Conservation (phyloP, 768 basidiomycete genomes). For the Boletus coccyginus region DNA sequence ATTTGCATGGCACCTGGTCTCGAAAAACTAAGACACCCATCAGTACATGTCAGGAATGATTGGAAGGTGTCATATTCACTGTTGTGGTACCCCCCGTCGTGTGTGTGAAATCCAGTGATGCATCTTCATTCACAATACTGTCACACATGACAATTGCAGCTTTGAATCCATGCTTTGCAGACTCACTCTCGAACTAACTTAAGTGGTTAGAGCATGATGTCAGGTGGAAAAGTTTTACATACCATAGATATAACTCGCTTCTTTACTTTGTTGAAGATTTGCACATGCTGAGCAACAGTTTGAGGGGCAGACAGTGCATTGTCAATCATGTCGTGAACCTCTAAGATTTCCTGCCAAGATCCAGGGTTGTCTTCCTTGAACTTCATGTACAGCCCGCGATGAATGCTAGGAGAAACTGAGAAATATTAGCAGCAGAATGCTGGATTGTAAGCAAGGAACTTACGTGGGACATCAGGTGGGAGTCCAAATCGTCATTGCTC, state of each 20-base stretch:
- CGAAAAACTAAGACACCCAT: background rate
- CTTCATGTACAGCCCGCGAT: background rate
- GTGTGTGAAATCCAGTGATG: background rate
- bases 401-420: background rate
- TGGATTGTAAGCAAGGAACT: no score
- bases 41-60: background rate
- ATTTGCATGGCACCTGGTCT: background rate
- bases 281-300: background rate
- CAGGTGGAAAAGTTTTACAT: background rate
- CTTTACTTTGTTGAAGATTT: background rate
- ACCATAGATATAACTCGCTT: slow-evolving; percentile 1
- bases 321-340: background rate
- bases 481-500: background rate
- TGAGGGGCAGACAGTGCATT: background rate
- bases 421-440: no score
- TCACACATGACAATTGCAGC: slow-evolving; percentile 2
- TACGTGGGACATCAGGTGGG: background rate
- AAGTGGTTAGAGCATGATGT: background rate
- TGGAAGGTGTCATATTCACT: background rate
- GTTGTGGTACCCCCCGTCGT: background rate
- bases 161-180: background rate
- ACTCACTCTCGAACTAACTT: background rate
- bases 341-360: slow-evolving; percentile 6
- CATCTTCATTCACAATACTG: background rate
- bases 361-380: slow-evolving; percentile 7